Percentiles rank a stretch among this genome's conserved stretches.
These are phyloP conservation scores for Pythium dissimile DNA, from an alignment of 352 stramenopile genomes.

Conservation along the genomic window DNA sequence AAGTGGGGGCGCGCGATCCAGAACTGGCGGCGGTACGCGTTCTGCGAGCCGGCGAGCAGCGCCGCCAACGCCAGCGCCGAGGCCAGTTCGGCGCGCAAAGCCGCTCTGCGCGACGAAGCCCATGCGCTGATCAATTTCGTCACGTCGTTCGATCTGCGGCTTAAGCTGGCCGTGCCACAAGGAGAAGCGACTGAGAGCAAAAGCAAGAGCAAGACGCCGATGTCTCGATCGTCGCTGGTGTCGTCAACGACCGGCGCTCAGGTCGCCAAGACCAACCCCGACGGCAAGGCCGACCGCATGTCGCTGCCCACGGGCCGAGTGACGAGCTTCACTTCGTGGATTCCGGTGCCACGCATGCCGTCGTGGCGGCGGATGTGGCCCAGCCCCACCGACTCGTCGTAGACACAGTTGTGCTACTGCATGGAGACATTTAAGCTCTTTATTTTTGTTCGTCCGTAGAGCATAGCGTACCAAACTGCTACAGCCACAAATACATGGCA, in stretches of 20 bases:
- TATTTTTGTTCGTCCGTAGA: too few species aligned
- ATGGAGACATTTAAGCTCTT: neutral
- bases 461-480: too few species aligned
- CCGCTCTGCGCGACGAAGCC: slow-evolving; percentile 9
- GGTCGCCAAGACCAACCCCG: too few species aligned
- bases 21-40: slow-evolving; percentile 68
- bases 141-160: slow-evolving; percentile 20
- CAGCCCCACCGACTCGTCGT: neutral
- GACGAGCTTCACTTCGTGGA: slow-evolving; percentile 15
- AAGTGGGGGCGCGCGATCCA: slow-evolving; percentile 67
- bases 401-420: neutral
- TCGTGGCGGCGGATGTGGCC: slow-evolving; percentile 14
- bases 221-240: slow-evolving; percentile 4
- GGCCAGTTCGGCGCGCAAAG: neutral
- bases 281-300: slow-evolving; percentile 7
- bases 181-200: neutral
- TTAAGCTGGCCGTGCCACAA: slow-evolving; percentile 9
- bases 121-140: slow-evolving; percentile 19
- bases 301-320: slow-evolving; percentile 7
- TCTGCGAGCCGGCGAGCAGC: slow-evolving; percentile 41
- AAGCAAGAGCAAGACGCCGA: neutral
- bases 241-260: neutral
- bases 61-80: neutral
- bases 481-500: too few species aligned
- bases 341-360: slow-evolving; percentile 10